Evolutionary conservation across 148 eudicot species (phyloP), one percentile per base, ranked within the genome.

Genomic region (Euryodendron excelsum): DNA sequence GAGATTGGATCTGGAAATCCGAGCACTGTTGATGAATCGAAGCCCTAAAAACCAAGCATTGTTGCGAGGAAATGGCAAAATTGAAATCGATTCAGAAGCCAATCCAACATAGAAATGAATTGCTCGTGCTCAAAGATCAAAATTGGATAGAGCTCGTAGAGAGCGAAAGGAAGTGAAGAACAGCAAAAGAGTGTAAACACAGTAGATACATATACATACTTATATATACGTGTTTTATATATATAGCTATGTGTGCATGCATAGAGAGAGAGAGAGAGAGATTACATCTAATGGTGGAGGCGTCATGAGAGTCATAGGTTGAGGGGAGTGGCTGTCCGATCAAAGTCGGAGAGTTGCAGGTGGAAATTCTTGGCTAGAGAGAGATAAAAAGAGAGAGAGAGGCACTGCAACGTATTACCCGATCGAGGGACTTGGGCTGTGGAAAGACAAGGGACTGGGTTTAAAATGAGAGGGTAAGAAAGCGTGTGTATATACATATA

Each of bases 251-350:
- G 20, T 20, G 1, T 30, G 8, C 7, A 9, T n/a, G 21, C 5
- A 53, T 12, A 77, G n/a, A 48, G 45, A 3, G 28, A 28, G 78
- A 62, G 71, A 64, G 72, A 66, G 50, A 67, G 34, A 67, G 9
- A 60, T 75, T 81, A 81, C 83, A 76, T 81, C 80, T 13, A 81
- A 11, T 1, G 79, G 83, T 10, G 83, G 62, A 14, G 79, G 76
- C 4, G 83, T 81, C 80, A 76, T 70, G 64, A 81, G 80, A 76
- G 83, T 81, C 83, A 81, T 81, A 47, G 65, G 68, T 27, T 18
- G 36, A 37, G 64, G 58, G 1, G 23, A 50, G 44, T 62, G 59
- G 41, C 20, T 5, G n/a, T 31, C 23, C 72, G 72, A 50, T 33
- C 31, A 36, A 13, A 69, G 56, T 61, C 56, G 60, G 78, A 67